A percentile compares a stretch with the other conserved stretches of the same genome.
These are phyloP conservation scores for Phyllosticta citriasiana DNA, from an alignment of 2,329 filamentous ascomycete species.

Conservation along the genomic window DNA sequence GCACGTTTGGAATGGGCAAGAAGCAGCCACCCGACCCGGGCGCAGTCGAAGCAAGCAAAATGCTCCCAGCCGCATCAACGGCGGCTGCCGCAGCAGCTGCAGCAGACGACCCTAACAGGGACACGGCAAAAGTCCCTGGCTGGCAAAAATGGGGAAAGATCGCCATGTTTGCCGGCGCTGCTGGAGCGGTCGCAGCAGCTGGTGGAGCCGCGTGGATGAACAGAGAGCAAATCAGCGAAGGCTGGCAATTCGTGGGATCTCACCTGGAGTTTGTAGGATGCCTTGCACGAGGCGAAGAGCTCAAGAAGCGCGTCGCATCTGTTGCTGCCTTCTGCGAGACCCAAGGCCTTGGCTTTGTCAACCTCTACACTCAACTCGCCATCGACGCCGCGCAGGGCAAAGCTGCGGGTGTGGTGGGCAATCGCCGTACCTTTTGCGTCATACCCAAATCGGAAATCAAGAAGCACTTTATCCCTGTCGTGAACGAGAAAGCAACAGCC, in stretches of 20 bases:
- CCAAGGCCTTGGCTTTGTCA: conserved; percentile 65
- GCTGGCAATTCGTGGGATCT: conserved; percentile 73
- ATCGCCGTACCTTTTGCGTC: conserved; percentile 80
- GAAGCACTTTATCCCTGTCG: conserved; percentile 27
- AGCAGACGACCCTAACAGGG: conserved; percentile 26
- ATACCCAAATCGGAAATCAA: conserved; percentile 27
- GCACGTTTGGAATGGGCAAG: conserved; percentile 51
- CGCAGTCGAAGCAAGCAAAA: conserved; percentile 24
- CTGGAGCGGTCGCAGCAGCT: conserved; percentile 69
- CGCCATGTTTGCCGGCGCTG: conserved; percentile 75
- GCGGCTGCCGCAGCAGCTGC: conserved; percentile 25
- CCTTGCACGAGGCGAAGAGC: conserved; percentile 71
- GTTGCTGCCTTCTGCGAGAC: conserved; percentile 56
- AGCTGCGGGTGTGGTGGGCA: conserved; percentile 51
- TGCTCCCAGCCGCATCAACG: conserved; percentile 25
- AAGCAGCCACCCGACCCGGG: conserved; percentile 11
- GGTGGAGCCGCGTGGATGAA: conserved; percentile 80
- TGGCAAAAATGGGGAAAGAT: conserved; percentile 81
- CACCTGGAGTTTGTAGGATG: conserved; percentile 93
- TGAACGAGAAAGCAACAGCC: conserved; percentile 71
- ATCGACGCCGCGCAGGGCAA: conserved; percentile 39
- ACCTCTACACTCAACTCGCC: conserved; percentile 75
- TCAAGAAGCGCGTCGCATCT: conserved; percentile 61
- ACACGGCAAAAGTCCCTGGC: conserved; percentile 34
- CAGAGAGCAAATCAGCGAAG: conserved; percentile 65